A percentile compares a stretch with the other conserved stretches of the same genome.
These are phyloP conservation scores for Kokia cookei DNA, from an alignment of 441 rosid species.

Conservation along the genomic window DNA sequence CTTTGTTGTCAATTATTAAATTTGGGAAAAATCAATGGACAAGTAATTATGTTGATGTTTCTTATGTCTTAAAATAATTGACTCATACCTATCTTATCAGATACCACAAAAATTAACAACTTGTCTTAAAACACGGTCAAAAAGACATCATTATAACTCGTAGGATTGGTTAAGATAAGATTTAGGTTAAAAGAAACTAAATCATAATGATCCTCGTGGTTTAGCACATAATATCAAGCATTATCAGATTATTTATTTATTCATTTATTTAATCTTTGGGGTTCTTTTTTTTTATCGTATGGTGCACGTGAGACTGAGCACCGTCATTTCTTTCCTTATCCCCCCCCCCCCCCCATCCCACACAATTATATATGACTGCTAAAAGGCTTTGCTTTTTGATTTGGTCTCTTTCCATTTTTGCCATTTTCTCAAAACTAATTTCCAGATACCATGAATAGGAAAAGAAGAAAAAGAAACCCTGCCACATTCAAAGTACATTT, in stretches of 20 bases:
- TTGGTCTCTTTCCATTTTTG: neutral
- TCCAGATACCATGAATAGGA: neutral
- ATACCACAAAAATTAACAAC: slow-evolving; percentile 24
- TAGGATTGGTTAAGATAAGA: neutral
- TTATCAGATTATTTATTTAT: slow-evolving; percentile 5
- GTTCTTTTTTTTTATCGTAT: neutral
- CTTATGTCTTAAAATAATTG: neutral
- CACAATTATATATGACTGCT: neutral
- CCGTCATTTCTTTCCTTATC: slow-evolving; percentile 19
- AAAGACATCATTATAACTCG: neutral
- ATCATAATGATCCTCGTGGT: slow-evolving; percentile 11
- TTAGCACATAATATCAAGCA: slow-evolving; percentile 9
- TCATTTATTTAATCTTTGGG: neutral
- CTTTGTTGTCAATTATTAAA: neutral
- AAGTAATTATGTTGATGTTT: slow-evolving; percentile 6
- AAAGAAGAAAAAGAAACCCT: neutral
- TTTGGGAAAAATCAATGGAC: slow-evolving; percentile 3
- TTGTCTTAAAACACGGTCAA: slow-evolving; percentile 15
- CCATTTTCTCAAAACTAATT: neutral
- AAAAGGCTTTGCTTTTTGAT: neutral
- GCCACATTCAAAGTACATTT: neutral
- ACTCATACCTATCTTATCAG: neutral
- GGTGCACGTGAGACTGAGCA: slow-evolving; percentile 33
- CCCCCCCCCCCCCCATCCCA: neutral
- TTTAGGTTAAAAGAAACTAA: neutral